These are phyloP conservation scores for Staphylotrichum tortipilum DNA, from an alignment of 495 filamentous ascomycete genomes.

Conservation along the genomic window DNA sequence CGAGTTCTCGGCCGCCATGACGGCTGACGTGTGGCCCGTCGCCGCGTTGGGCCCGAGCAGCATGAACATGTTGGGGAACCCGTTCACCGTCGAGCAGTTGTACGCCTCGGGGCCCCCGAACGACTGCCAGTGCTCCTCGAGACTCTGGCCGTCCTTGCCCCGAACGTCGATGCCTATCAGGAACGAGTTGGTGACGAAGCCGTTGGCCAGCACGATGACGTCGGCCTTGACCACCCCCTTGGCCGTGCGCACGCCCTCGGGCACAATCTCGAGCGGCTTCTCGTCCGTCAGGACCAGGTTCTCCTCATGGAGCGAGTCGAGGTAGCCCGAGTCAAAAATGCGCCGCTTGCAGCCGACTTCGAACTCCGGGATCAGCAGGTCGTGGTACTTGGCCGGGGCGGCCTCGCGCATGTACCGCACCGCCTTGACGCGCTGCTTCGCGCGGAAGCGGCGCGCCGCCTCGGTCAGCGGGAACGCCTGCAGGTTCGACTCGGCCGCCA, in stretches of 20 bases:
- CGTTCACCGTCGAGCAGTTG: slow-evolving; percentile 24
- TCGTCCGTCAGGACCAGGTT: slow-evolving; percentile 30
- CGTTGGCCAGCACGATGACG: slow-evolving; percentile 36
- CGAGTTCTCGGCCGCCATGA: slow-evolving; percentile 31
- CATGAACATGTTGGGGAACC: slow-evolving; percentile 38
- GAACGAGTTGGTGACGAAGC: slow-evolving; percentile 30
- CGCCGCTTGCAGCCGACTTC: slow-evolving; percentile 38
- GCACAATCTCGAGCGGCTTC: slow-evolving; percentile 27
- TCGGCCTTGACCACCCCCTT: slow-evolving; percentile 27
- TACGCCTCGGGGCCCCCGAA: slow-evolving; percentile 34
- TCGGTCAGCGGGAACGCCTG: slow-evolving; percentile 19
- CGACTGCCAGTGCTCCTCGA: slow-evolving; percentile 31
- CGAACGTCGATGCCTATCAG: slow-evolving; percentile 27
- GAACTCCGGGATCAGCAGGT: slow-evolving; percentile 36
- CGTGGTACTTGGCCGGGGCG: slow-evolving; percentile 33
- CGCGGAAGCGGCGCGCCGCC: slow-evolving; percentile 6
- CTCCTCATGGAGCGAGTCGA: slow-evolving; percentile 21
- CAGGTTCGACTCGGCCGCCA: slow-evolving; percentile 16
- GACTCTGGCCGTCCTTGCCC: slow-evolving; percentile 21
- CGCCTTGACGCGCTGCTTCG: slow-evolving; percentile 4
- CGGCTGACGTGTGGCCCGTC: slow-evolving; percentile 35
- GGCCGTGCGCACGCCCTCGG: slow-evolving; percentile 24
- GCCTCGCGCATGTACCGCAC: slow-evolving; percentile 28
- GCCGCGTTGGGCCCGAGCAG: slow-evolving; percentile 34
- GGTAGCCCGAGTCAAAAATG: slow-evolving; percentile 32